Percentiles rank a stretch among this genome's conserved stretches.
phyloP scores from a whole-genome alignment of 768 basidiomycete species.

The Pleurotus platypus region DNA sequence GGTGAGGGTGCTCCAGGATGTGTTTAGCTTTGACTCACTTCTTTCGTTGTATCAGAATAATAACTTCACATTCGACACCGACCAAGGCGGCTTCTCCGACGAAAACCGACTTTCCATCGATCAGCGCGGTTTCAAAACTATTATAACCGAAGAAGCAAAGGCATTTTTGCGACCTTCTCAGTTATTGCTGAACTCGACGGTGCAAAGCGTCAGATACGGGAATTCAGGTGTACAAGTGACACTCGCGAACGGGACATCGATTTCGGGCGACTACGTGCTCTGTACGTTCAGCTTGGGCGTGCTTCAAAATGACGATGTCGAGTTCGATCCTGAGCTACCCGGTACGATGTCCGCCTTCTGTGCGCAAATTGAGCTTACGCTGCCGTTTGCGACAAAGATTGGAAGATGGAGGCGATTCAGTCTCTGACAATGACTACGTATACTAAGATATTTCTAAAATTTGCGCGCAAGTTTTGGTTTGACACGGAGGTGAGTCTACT shows the following conservation, averaged over 20 bases:
- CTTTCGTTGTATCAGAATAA: constrained; percentile 40
- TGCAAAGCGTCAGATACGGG: constrained; percentile 44
- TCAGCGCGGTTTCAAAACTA: constrained; percentile 56
- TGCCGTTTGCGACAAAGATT: constrained; percentile 21
- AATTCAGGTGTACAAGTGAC: constrained; percentile 42
- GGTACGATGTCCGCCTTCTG: constrained; percentile 14
- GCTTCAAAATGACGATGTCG: constrained; percentile 59
- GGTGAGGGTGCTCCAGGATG: constrained; percentile 30
- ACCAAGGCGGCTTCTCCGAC: constrained; percentile 56
- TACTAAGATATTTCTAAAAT: constrained; percentile 68
- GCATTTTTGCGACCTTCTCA: constrained; percentile 49
- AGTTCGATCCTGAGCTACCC: constrained; percentile 52
- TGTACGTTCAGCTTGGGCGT: constrained; percentile 72
- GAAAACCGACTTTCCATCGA: constrained; percentile 54
- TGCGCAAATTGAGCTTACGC: not conserved
- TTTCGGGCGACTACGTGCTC: constrained; percentile 56
- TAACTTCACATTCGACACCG: constrained; percentile 54
- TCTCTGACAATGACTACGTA: constrained; percentile 64
- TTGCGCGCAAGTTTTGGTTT: constrained; percentile 56
- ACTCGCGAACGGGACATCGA: constrained; percentile 34
- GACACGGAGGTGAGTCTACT: constrained; percentile 28
- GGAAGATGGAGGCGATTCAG: constrained; percentile 63
- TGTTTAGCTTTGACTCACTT: not conserved
- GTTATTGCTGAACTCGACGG: constrained; percentile 45
- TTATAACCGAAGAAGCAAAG: constrained; percentile 54